Evolutionary conservation across 768 basidiomycete genomes (phyloP).

Genomic region (Russula sp.): DNA sequence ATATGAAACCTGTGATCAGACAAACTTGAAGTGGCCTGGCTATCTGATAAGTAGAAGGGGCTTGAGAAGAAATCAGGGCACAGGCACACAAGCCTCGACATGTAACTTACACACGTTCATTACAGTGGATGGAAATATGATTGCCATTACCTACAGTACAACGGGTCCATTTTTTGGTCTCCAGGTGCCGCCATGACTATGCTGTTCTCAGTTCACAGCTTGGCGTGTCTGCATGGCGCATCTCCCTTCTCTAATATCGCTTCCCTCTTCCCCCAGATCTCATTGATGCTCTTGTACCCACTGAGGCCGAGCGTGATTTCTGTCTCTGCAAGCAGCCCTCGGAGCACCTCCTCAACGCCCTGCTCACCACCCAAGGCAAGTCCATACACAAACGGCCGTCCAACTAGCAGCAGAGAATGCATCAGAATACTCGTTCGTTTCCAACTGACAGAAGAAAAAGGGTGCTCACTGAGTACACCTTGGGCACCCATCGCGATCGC

Average conservation of each 20-base stretch:
- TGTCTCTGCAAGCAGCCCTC: slow-evolving; percentile 60
- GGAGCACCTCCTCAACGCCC: slow-evolving; percentile 71
- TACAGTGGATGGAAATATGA: too few species aligned
- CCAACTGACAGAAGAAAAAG: background rate
- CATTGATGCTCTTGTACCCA: slow-evolving; percentile 52
- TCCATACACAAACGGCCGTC: slow-evolving; percentile 71
- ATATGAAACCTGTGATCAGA: too few species aligned
- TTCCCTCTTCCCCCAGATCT: slow-evolving; percentile 55
- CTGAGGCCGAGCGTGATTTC: slow-evolving; percentile 57
- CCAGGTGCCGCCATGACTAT: too few species aligned
- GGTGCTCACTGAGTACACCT: slow-evolving; percentile 58
- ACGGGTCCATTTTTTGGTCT: too few species aligned
- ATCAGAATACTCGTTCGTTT: background rate
- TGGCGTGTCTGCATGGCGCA: background rate
- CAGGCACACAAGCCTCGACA: too few species aligned
- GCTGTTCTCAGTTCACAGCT: background rate
- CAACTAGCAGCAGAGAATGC: slow-evolving; percentile 39
- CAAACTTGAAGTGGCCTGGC: too few species aligned
- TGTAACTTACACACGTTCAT: too few species aligned
- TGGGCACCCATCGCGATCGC: slow-evolving; percentile 85
- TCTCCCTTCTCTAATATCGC: slow-evolving; percentile 44
- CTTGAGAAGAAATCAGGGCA: too few species aligned
- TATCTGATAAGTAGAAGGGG: too few species aligned
- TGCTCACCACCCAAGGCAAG: slow-evolving; percentile 62
- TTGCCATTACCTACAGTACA: slow-evolving; percentile 31